These are phyloP conservation scores for Agrocybe chaxingu DNA, from an alignment of 768 basidiomycete species.

Conservation along the genomic window DNA sequence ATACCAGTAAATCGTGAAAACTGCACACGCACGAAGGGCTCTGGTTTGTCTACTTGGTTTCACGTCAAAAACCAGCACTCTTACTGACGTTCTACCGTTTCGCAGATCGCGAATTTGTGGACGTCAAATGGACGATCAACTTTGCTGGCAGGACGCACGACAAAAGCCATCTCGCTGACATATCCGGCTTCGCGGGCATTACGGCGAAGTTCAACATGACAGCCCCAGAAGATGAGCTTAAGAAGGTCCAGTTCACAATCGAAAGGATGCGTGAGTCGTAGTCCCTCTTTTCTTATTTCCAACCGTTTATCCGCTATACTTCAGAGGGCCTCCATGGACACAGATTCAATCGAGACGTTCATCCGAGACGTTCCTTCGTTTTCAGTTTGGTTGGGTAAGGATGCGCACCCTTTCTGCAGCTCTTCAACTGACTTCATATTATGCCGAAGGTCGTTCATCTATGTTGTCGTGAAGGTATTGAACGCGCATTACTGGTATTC, in stretches of 20 bases:
- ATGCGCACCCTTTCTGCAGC: not conserved
- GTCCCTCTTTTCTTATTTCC: not conserved
- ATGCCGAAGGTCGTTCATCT: conserved; percentile 11
- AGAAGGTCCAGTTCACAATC: conserved; percentile 14
- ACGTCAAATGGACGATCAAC: conserved; percentile 29
- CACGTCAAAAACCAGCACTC: no score
- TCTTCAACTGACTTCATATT: not conserved
- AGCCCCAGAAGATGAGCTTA: conserved; percentile 15
- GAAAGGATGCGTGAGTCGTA: conserved; percentile 22
- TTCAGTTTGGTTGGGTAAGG: conserved; percentile 13
- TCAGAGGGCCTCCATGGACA: conserved; percentile 24
- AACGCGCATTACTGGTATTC: conserved; percentile 31
- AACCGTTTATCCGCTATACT: no score
- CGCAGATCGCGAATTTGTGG: conserved; percentile 15
- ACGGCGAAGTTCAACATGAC: conserved; percentile 11
- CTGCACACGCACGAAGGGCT: conserved; percentile 7
- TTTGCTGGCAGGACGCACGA: conserved; percentile 22
- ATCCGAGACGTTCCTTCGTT: conserved; percentile 23
- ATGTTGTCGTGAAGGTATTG: conserved; percentile 8
- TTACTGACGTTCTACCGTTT: no score
- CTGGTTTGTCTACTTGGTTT: not conserved
- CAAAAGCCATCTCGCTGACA: conserved; percentile 15
- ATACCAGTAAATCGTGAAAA: conserved; percentile 29
- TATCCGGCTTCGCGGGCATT: conserved; percentile 6
- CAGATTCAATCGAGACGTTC: conserved; percentile 22